These are phyloP conservation scores for Pseudotsuga menziesii DNA, from an alignment of 75 land plant genomes.

Conservation along the genomic window DNA sequence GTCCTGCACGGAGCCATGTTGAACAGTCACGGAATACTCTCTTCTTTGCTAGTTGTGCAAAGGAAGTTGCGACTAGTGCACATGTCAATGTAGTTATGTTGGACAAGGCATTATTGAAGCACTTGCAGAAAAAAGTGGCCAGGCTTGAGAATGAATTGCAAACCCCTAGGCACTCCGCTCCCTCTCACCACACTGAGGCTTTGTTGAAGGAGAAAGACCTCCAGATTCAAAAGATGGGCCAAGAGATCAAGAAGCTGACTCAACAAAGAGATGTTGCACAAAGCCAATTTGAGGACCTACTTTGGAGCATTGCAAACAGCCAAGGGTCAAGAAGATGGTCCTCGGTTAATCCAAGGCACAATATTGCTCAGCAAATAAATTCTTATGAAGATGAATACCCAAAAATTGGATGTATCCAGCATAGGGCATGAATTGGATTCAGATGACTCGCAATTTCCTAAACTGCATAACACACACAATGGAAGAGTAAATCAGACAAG, in stretches of 20 bases:
- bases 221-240: slow-evolving; percentile 71
- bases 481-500: not conserved
- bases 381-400: slow-evolving; percentile 26
- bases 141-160: slow-evolving; percentile 82
- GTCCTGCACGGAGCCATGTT: slow-evolving; percentile 89
- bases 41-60: slow-evolving; percentile 91
- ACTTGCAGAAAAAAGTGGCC: slow-evolving; percentile 88
- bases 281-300: slow-evolving; percentile 72
- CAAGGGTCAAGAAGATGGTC: slow-evolving; percentile 24
- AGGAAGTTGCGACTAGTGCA: slow-evolving; percentile 91
- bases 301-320: slow-evolving; percentile 45
- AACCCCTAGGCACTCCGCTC: slow-evolving; percentile 17
- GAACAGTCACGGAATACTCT: slow-evolving; percentile 97
- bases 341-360: not conserved
- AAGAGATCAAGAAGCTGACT: slow-evolving; percentile 72
- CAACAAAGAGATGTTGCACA: slow-evolving; percentile 82
- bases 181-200: slow-evolving; percentile 28
- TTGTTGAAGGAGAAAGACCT: slow-evolving; percentile 70
- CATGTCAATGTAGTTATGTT: slow-evolving; percentile 93
- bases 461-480: not conserved
- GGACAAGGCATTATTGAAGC: slow-evolving; percentile 93
- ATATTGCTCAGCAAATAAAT: not conserved
- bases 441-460: not conserved
- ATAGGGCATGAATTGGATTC: slow-evolving; percentile 5
- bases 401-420: slow-evolving; percentile 23